Percentiles rank a stretch among this genome's conserved stretches.
Evolutionary conservation across 2,329 filamentous ascomycete genomes (phyloP).

Genomic region (Aspergillus aculeatus): DNA sequence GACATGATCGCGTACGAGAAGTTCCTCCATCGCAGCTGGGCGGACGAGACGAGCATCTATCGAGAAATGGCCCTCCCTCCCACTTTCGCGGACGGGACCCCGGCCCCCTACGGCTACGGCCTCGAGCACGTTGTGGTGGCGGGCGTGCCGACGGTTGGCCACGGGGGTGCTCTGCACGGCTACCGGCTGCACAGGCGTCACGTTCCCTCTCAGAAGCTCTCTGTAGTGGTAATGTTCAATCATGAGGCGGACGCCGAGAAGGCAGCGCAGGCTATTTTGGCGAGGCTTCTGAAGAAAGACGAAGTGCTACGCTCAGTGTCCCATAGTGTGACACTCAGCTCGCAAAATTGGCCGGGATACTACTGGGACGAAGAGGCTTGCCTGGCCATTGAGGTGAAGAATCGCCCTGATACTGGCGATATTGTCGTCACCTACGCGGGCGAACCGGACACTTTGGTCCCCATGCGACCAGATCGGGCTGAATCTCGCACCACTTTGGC

Average conservation of each 20-base stretch:
- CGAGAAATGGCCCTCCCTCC: constrained; percentile 26
- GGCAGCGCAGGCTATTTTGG: constrained; percentile 32
- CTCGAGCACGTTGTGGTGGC: constrained; percentile 29
- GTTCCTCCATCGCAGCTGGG: constrained; percentile 35
- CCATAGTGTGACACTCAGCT: constrained; percentile 5
- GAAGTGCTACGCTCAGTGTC: constrained; percentile 26
- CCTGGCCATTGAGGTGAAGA: constrained; percentile 30
- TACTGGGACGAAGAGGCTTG: constrained; percentile 42
- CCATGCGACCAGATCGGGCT: not conserved
- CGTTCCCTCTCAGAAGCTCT: constrained; percentile 35
- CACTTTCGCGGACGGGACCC: constrained; percentile 35
- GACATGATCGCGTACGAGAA: constrained; percentile 51
- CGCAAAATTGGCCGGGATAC: constrained; percentile 32
- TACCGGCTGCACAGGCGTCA: constrained; percentile 41
- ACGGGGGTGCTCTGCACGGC: constrained; percentile 46
- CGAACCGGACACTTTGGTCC: constrained; percentile 15
- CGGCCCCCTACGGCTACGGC: constrained; percentile 41
- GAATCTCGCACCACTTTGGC: not conserved
- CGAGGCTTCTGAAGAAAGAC: constrained; percentile 11
- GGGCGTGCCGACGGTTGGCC: constrained; percentile 33
- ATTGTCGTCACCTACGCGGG: constrained; percentile 30
- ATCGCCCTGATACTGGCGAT: constrained; percentile 25
- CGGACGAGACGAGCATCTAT: constrained; percentile 38
- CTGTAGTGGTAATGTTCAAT: constrained; percentile 45
- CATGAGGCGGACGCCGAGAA: constrained; percentile 33